Evolutionary conservation across 2,329 filamentous ascomycete species (phyloP).

Genomic region (Cercospora sp.): DNA sequence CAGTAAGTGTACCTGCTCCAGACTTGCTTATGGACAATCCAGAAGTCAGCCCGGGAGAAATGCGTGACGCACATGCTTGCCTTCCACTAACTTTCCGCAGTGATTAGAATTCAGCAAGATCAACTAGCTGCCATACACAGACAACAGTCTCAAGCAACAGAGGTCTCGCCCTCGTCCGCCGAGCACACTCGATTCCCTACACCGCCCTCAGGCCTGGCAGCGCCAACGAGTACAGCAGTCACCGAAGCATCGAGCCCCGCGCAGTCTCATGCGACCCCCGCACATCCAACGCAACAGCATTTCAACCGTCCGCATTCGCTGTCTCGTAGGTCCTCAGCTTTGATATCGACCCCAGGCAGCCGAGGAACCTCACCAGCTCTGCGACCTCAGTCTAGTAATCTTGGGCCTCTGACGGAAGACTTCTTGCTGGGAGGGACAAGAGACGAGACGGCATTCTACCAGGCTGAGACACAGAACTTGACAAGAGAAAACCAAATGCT

Average conservation of each 20-base stretch:
- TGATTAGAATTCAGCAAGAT: slow-evolving; percentile 74
- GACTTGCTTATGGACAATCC: not conserved
- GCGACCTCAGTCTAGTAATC: slow-evolving; percentile 59
- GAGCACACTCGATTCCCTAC: slow-evolving; percentile 33
- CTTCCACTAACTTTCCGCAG: slow-evolving; percentile 33
- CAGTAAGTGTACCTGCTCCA: not conserved
- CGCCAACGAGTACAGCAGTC: slow-evolving; percentile 50
- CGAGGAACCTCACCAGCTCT: slow-evolving; percentile 45
- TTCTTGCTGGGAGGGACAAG: slow-evolving; percentile 60
- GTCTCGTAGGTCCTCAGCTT: slow-evolving; percentile 48
- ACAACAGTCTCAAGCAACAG: slow-evolving; percentile 49
- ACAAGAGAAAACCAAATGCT: slow-evolving; percentile 82
- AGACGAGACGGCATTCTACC: slow-evolving; percentile 77
- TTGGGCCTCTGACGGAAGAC: slow-evolving; percentile 49
- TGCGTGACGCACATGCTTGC: not conserved
- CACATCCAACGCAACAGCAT: slow-evolving; percentile 25
- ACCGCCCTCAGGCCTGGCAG: slow-evolving; percentile 39
- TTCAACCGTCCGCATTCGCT: slow-evolving; percentile 39
- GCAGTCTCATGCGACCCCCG: slow-evolving; percentile 22
- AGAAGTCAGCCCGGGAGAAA: too few relatives aligned
- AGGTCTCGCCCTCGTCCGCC: slow-evolving; percentile 24
- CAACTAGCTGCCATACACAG: slow-evolving; percentile 60
- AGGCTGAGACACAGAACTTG: slow-evolving; percentile 77
- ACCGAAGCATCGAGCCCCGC: slow-evolving; percentile 25
- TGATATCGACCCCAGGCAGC: slow-evolving; percentile 36